Percentiles rank a stretch among this genome's conserved stretches.
phyloP scores from a whole-genome alignment of 139 green algal genomes.

The Nannochloris sp. region DNA sequence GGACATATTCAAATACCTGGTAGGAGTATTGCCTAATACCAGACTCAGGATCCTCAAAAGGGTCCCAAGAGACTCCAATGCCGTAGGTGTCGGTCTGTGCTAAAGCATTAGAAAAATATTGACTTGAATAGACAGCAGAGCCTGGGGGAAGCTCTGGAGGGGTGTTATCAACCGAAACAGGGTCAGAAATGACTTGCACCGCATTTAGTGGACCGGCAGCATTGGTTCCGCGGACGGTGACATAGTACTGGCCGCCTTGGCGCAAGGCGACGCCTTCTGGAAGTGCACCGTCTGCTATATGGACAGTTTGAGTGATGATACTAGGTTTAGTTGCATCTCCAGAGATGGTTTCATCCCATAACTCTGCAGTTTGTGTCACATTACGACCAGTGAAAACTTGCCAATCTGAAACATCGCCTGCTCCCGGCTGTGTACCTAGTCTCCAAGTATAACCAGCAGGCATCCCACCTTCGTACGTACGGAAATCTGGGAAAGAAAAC shows the following conservation, averaged over 20 bases:
- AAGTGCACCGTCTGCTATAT: constrained; percentile 7
- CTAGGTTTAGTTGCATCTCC: not conserved
- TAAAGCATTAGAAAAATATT: constrained; percentile 13
- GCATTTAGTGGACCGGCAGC: constrained; percentile 8
- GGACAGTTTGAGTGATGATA: constrained; percentile 11
- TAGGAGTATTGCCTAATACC: constrained; percentile 30
- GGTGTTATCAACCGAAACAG: constrained; percentile 31
- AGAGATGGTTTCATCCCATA: not conserved
- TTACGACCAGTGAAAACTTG: constrained; percentile 3
- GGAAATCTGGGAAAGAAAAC: constrained; percentile 39
- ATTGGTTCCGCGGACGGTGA: constrained; percentile 47
- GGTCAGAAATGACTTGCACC: not conserved
- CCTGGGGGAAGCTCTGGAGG: constrained; percentile 22
- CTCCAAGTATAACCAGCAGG: constrained; percentile 40
- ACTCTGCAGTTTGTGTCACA: constrained; percentile 1
- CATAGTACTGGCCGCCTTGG: constrained; percentile 36
- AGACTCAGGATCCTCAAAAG: constrained; percentile 35
- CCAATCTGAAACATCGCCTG: constrained; percentile 32
- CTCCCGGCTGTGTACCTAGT: constrained; percentile 29
- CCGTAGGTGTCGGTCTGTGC: not conserved
- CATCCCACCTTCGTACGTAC: not conserved
- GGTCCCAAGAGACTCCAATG: constrained; percentile 42
- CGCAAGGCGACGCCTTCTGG: constrained; percentile 5
- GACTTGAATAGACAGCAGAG: constrained; percentile 12
- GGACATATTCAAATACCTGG: constrained; percentile 32